Evolutionary conservation across 1,139 yeast genomes (phyloP).

Genomic region (Tardiomyces depauwii): DNA sequence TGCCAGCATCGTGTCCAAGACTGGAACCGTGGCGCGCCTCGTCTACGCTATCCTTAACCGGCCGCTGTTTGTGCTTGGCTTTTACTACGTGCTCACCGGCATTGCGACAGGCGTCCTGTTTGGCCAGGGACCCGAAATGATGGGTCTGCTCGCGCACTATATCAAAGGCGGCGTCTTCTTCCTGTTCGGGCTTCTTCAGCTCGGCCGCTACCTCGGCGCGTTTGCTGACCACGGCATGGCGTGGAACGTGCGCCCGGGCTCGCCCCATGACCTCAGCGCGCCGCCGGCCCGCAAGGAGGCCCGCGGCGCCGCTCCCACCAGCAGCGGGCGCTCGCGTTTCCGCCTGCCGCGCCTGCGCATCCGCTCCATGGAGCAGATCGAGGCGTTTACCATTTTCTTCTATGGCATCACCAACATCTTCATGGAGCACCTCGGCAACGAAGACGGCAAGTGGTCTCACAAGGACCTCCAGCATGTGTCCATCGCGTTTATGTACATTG

Average conservation of each 20-base stretch:
- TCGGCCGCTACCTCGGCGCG: conserved; percentile 81
- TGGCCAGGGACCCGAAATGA: conserved; percentile 57
- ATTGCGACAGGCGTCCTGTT: conserved; percentile 58
- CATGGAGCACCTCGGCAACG: conserved; percentile 71
- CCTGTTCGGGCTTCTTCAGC: conserved; percentile 57
- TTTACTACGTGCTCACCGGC: conserved; percentile 61
- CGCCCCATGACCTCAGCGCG: neutral
- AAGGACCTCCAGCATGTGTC: conserved; percentile 93
- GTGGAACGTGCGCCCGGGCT: conserved; percentile 55
- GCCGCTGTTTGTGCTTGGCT: conserved; percentile 51
- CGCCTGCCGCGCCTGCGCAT: conserved; percentile 26
- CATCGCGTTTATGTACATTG: conserved; percentile 88
- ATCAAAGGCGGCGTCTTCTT: conserved; percentile 92
- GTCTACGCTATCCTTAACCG: conserved; percentile 49
- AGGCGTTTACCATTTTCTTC: conserved; percentile 64
- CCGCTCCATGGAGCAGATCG: conserved; percentile 70
- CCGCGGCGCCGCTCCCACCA: conserved; percentile 21
- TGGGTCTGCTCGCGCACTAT: conserved; percentile 84
- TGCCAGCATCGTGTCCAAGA: conserved; percentile 6
- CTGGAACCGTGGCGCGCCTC: conserved; percentile 28
- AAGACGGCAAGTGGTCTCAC: conserved; percentile 75
- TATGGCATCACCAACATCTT: conserved; percentile 86
- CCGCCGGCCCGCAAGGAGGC: conserved; percentile 6
- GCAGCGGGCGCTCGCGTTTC: conserved; percentile 4
- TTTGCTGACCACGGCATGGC: conserved; percentile 74